A percentile compares a stretch with the other conserved stretches of the same genome.
Evolutionary conservation across 129 eudicot species (phyloP).

Genomic region (Helianthus annuus): HanXRQr2.0-SUNRISE NC_035437.2:121827258-121827757

Average conservation of each 20-base stretch:
- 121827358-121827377: background rate
- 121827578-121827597: too few species aligned
- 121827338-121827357: too few species aligned
- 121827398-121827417: slow-evolving; percentile 76
- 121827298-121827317: slow-evolving; percentile 49
- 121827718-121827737: too few species aligned
- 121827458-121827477: slow-evolving; percentile 94
- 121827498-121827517: slow-evolving; percentile 35
- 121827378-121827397: slow-evolving; percentile 62
- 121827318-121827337: background rate
- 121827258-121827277: slow-evolving; percentile 79
- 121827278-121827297: slow-evolving; percentile 80
- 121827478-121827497: slow-evolving; percentile 92
- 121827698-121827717: too few species aligned
- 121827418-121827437: slow-evolving; percentile 70
- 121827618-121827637: too few species aligned
- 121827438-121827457: slow-evolving; percentile 76
- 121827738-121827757: too few species aligned
- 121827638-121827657: too few species aligned
- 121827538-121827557: background rate
- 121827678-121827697: too few species aligned
- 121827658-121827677: too few species aligned
- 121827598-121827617: too few species aligned
- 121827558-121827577: too few species aligned
- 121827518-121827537: background rate